Base-by-base conservation (phyloP, 805 yeast species). In the Scheffersomyces ergatensis region DNA sequence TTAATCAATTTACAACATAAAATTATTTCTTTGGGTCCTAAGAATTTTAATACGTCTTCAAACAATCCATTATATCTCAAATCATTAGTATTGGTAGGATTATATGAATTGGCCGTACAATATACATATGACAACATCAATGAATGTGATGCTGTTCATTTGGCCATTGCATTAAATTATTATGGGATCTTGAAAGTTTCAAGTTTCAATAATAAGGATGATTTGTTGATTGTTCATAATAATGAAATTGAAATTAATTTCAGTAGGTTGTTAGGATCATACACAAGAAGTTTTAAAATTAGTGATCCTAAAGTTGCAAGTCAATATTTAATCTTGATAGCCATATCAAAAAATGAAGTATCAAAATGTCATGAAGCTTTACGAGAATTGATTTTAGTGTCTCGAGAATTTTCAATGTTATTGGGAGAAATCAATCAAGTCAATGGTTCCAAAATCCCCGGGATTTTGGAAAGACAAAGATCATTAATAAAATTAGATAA, bases 301-400 rank as follows among this genome's bases (percentile, higher is more conserved):
- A 78, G 92, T 30, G 95, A 89, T 63, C 95, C 98, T 18, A 78
- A 83, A 53, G 87, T 85, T 42, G 97, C 97, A 0, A 85, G 87
- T n/a, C 96, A 92, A 58, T 93, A 93, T 56, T 64, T 92, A 38
- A 73, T 85, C 19, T 67, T 86, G 50, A 81, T 89, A 20, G 82
- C 87, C 36, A 53, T 89, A 50, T 55, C 61, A 2, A 55, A 65
- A 18, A 66, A 70, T 24, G 84, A 82, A 46, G 62, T 74, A 2
- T 66, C 73, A 32, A 65, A 83, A 33, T 80, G 87, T 46, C 89
- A 85, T 53, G 90, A 85, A 50, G 83, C 95, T 0, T 67, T 93
- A 34, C 76, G 89, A 49, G 96, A 90, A 55, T 75, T 93, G 44
- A 85, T 92, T 19, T 73, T 92, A 44, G 86, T 88, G 45, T 87